These are phyloP conservation scores for Colletotrichum nymphaeae DNA, from an alignment of 2,329 filamentous ascomycete genomes.

Conservation along the genomic window DNA sequence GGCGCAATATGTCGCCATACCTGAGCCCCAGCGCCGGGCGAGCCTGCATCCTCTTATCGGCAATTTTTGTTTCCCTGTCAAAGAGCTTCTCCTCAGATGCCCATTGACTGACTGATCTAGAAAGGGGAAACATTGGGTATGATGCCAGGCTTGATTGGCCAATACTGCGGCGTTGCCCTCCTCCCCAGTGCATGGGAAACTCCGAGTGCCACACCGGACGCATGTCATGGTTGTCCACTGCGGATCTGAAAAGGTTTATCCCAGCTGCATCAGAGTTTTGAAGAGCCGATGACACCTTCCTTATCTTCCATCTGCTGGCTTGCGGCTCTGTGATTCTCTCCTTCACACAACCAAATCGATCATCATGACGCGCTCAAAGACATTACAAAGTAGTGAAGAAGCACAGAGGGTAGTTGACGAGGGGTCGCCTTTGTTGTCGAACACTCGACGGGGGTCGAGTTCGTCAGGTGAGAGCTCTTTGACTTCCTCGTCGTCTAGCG, in stretches of 20 bases:
- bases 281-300: constrained; percentile 23
- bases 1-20: constrained; percentile 33
- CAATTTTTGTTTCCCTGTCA: neutral
- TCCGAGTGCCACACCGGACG: neutral
- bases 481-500: constrained; percentile 26
- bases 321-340: neutral
- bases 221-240: neutral
- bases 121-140: neutral
- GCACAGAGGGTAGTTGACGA: constrained; percentile 5
- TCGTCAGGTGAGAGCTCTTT: constrained; percentile 33
- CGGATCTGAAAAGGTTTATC: constrained; percentile 16
- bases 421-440: constrained; percentile 21
- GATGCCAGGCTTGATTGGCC: constrained; percentile 19
- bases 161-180: neutral
- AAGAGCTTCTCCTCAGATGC: neutral
- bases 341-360: neutral
- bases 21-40: neutral
- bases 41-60: constrained; percentile 23
- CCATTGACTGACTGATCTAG: neutral
- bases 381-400: neutral
- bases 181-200: neutral
- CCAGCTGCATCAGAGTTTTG: constrained; percentile 2
- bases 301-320: neutral
- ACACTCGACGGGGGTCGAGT: constrained; percentile 20
- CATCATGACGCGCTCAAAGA: constrained; percentile 21